phyloP scores from a whole-genome alignment of 108 stramenopile genomes.

The Stephanodiscus minutulus region DNA sequence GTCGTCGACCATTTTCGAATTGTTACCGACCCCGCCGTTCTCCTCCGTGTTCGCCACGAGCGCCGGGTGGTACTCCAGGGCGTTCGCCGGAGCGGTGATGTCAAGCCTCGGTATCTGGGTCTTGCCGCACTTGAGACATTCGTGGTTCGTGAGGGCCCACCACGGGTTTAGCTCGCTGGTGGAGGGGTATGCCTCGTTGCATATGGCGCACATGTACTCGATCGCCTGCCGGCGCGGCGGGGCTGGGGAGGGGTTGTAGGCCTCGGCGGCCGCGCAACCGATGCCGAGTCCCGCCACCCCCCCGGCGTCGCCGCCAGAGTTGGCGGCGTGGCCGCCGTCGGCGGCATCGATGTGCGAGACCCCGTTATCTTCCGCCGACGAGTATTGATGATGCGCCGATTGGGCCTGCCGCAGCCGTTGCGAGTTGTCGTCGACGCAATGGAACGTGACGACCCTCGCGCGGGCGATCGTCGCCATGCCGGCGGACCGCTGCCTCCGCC shows the following conservation, averaged over 20 bases:
- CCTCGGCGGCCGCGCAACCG: not conserved
- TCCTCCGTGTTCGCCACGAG: constrained; percentile 79
- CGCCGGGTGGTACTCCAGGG: constrained; percentile 90
- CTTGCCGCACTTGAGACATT: constrained; percentile 88
- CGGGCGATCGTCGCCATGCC: no score
- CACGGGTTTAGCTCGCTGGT: constrained; percentile 83
- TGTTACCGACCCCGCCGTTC: not conserved
- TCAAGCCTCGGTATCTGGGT: constrained; percentile 85
- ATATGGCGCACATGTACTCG: constrained; percentile 83
- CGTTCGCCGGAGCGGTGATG: constrained; percentile 81
- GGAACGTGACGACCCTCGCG: not conserved
- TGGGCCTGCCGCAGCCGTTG: not conserved
- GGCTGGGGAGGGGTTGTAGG: not conserved
- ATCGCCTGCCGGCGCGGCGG: constrained; percentile 53
- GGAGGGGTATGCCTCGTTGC: constrained; percentile 77
- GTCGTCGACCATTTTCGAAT: not conserved
- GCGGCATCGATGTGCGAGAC: not conserved
- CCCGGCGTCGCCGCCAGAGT: not conserved
- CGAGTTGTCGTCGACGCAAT: not conserved
- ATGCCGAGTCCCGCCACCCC: not conserved
- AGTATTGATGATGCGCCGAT: not conserved
- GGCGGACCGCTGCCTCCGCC: no score
- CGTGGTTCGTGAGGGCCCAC: constrained; percentile 81
- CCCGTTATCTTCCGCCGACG: not conserved
- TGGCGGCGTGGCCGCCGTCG: not conserved